These are phyloP conservation scores for Alloascoidea hylecoeti DNA, from an alignment of 805 yeast species.

Conservation along the genomic window DNA sequence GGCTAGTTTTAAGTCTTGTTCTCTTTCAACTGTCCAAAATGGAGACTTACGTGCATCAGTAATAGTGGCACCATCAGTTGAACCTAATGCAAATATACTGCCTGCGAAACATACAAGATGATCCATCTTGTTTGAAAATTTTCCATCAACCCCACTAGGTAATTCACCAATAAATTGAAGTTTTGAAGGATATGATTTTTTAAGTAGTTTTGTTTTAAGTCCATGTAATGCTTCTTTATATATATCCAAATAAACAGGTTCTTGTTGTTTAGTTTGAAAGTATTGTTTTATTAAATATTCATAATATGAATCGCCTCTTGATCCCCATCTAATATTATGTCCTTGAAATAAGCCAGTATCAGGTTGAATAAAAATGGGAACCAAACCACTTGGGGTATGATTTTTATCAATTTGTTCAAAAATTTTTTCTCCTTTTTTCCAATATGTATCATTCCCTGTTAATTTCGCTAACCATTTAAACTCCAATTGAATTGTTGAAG, in stretches of 20 bases:
- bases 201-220: constrained; percentile 51
- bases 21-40: constrained; percentile 44
- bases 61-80: constrained; percentile 59
- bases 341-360: constrained; percentile 60
- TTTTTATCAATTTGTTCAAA: constrained; percentile 57
- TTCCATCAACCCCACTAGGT: constrained; percentile 49
- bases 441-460: constrained; percentile 67
- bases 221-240: constrained; percentile 70
- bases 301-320: constrained; percentile 88
- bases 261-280: constrained; percentile 55
- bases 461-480: constrained; percentile 68
- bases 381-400: constrained; percentile 60
- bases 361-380: constrained; percentile 69
- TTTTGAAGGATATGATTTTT: constrained; percentile 44
- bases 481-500: constrained; percentile 75
- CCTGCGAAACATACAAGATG: constrained; percentile 88
- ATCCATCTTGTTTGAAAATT: constrained; percentile 67
- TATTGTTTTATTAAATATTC: constrained; percentile 82
- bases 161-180: constrained; percentile 68
- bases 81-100: constrained; percentile 79
- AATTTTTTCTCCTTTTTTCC: constrained; percentile 67
- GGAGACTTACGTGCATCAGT: constrained; percentile 37
- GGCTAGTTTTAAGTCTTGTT: constrained; percentile 54
- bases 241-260: constrained; percentile 50
- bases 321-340: constrained; percentile 60